Evolutionary conservation across 306 rosid genomes (phyloP), one percentile per base, ranked within the genome.

Genomic region (Biancaea sappan): DNA sequence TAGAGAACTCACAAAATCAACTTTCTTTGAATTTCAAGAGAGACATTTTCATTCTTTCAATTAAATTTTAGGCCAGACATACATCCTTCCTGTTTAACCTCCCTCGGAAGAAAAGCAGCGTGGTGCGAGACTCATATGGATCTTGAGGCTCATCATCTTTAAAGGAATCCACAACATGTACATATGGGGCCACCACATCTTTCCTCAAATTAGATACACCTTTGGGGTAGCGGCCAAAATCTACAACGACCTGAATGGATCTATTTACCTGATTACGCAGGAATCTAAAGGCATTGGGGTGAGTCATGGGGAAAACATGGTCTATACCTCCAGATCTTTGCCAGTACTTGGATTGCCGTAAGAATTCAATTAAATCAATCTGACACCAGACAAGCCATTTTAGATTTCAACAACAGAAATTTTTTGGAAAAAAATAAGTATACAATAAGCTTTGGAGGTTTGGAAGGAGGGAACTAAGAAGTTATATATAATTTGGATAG

Each of bases 261-360:
- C 77, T 88, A 76, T 90, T 95, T 80, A 95, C 61, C 80, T 87
- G 88, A 64, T 84, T 50, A 21, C 99, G 80, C 35, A 92, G 88
- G 85, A 95, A 90, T 81, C 99, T 92, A 82, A 95, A 95, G 72
- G 99, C 98, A 77, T 95, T 95, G 32, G 99, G 99, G 82, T 95
- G 99, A 34, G 99, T 90, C 96, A 92, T 53, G 35, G 99, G 98
- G 82, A 95, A 73, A 65, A 92, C 82, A 67, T 95, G 99, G 84
- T 95, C 93, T 87, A 92, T 87, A 19, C 98, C 98, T 69, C 84
- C 87, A 69, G 89, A 87, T 82, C 86, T 89, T 69, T 84, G 76
- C 99, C 99, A 94, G 84, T 88, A 81, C 83, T 88, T 85, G 61
- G 99, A 92, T 78, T 82, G 77, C 12, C 34, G 71, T 75, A 94